Conservation (phyloP, 23 red algal species). For the Chondrus crispus region DNA sequence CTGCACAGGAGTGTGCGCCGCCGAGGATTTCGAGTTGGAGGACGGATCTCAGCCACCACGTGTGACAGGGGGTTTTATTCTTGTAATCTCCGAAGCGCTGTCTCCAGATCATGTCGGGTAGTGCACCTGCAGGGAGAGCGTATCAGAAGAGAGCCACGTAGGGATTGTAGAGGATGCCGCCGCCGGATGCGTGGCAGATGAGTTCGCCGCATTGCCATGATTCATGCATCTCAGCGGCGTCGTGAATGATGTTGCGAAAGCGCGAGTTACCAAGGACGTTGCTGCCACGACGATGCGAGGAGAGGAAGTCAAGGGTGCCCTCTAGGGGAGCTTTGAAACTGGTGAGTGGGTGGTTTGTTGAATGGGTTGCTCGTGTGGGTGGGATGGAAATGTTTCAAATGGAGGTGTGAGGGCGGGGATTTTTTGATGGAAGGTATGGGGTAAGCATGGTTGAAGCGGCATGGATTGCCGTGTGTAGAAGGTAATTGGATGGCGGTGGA, state of each 20-base stretch:
- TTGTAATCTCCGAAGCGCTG: slow-evolving; percentile 23
- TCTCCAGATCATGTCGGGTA: slow-evolving; percentile 30
- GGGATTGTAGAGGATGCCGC: slow-evolving; percentile 15
- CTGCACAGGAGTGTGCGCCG: slow-evolving; percentile 34
- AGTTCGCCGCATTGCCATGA: slow-evolving; percentile 38
- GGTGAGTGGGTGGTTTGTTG: no score
- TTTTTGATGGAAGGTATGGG: no score
- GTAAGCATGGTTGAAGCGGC: no score
- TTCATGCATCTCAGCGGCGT: slow-evolving; percentile 48
- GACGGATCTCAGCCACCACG: not conserved
- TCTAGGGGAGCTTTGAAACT: slow-evolving; percentile 25
- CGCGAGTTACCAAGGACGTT: slow-evolving; percentile 9
- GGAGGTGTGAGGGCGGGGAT: no score
- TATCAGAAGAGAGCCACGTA: slow-evolving; percentile 24
- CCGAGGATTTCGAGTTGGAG: slow-evolving; percentile 4
- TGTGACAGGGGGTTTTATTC: slow-evolving; percentile 44
- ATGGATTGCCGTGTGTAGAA: no score
- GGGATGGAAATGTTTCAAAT: no score
- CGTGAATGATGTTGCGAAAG: slow-evolving; percentile 31
- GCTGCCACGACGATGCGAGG: not conserved
- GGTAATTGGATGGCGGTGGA: no score
- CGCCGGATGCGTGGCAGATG: slow-evolving; percentile 38
- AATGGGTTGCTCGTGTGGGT: no score
- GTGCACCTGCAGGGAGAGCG: not conserved
- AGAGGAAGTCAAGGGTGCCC: slow-evolving; percentile 15